Conservation (phyloP, 345 rosid species). For the Eucalyptus sp. region DNA sequence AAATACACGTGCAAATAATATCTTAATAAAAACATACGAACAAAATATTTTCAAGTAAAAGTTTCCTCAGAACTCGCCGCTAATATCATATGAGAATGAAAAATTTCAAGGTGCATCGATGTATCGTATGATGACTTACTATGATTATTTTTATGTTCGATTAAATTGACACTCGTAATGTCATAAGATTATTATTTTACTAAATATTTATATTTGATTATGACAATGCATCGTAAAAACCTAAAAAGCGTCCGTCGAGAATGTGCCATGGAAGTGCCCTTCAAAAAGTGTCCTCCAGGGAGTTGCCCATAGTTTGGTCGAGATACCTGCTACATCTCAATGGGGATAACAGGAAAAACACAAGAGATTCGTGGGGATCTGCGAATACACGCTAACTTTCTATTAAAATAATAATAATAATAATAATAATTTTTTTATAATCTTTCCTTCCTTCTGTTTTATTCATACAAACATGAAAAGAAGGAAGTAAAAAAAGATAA, state of each 20-base stretch:
- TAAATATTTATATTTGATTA: background rate
- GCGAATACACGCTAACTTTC: background rate
- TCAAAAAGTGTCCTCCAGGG: background rate
- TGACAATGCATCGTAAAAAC: background rate
- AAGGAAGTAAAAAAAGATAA: background rate
- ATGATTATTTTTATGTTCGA: background rate
- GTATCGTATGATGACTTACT: fast-evolving
- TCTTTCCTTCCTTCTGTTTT: background rate
- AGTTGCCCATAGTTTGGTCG: background rate
- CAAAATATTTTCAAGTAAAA: too few species aligned
- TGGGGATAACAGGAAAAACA: background rate
- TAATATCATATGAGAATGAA: fast-evolving
- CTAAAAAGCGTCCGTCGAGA: background rate
- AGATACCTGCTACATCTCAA: background rate
- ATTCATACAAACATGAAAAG: background rate
- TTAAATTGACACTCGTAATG: background rate
- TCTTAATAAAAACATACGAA: fast-evolving
- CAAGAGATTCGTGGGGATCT: background rate
- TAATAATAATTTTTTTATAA: too few species aligned
- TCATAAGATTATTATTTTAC: background rate
- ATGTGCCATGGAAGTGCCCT: background rate
- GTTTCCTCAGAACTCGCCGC: fast-evolving
- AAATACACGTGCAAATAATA: fast-evolving
- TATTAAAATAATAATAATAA: too few species aligned
- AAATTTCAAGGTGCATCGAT: fast-evolving